Conservation (phyloP, 176 grass and related monocot species). For the Coix lacrymajobi region DNA sequence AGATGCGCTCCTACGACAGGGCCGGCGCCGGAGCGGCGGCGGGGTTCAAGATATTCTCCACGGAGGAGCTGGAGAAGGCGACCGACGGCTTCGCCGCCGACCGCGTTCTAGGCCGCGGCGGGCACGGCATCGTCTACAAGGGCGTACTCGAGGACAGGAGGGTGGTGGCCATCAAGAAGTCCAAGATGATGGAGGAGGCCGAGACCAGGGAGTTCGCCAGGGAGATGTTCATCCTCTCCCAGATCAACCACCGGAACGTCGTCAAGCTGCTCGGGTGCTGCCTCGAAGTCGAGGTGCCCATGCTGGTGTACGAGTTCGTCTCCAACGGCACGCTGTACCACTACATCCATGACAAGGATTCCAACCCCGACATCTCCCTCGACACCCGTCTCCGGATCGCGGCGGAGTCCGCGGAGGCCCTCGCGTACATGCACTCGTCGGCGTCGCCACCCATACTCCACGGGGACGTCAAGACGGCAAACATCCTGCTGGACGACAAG, state of each 20-base stretch:
- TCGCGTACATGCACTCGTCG: constrained; percentile 51
- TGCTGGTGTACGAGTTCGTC: constrained; percentile 58
- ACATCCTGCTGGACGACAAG: constrained; percentile 52
- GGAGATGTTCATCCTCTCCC: constrained; percentile 55
- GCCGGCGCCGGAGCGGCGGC: background rate
- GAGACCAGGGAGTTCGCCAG: constrained; percentile 43
- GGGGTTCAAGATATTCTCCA: constrained; percentile 46
- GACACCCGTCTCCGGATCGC: constrained; percentile 37
- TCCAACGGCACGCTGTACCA: constrained; percentile 58
- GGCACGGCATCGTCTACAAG: constrained; percentile 49
- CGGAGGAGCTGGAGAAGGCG: constrained; percentile 47
- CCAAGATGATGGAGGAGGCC: constrained; percentile 36
- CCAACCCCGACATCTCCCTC: background rate
- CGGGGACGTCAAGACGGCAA: constrained; percentile 61
- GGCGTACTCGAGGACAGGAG: constrained; percentile 36
- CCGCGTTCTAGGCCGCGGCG: constrained; percentile 35
- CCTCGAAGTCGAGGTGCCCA: constrained; percentile 55
- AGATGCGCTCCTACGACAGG: constrained; percentile 21
- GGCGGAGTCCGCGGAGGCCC: constrained; percentile 34
- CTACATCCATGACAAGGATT: constrained; percentile 42
- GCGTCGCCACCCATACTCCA: constrained; percentile 53
- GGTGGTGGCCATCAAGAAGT: constrained; percentile 53
- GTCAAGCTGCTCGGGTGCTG: constrained; percentile 64
- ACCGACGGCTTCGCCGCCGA: constrained; percentile 24
- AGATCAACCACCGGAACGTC: constrained; percentile 62